These are phyloP conservation scores for Adansonia digitata DNA, from an alignment of 345 rosid genomes.

Conservation along the genomic window DNA sequence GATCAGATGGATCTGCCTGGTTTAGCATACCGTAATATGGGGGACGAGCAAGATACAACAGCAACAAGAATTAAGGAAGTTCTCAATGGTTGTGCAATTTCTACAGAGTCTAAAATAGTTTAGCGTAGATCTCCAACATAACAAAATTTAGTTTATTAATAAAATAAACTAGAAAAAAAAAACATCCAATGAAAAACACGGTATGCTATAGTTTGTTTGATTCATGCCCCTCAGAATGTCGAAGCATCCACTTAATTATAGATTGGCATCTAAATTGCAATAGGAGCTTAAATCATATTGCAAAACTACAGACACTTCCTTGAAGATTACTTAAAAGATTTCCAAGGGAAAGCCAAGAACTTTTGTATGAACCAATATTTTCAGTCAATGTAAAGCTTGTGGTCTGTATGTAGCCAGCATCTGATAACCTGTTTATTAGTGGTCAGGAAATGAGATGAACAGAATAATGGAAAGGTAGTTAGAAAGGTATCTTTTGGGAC, in stretches of 20 bases:
- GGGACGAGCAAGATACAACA: not conserved
- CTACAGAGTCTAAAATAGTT: too few relatives aligned
- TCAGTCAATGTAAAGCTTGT: not conserved
- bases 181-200: not conserved
- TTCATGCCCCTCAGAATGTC: too few relatives aligned
- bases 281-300: not conserved
- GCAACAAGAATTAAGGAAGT: not conserved
- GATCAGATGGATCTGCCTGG: constrained; percentile 66
- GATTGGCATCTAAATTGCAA: not conserved
- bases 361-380: not conserved
- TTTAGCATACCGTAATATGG: not conserved
- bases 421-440: not conserved
- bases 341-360: not conserved
- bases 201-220: not conserved
- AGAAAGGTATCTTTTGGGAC: constrained; percentile 20
- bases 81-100: too few relatives aligned
- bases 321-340: not conserved
- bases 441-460: not conserved
- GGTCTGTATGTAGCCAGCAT: not conserved
- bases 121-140: too few relatives aligned
- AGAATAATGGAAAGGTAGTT: not conserved
- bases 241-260: not conserved
- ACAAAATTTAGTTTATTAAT: too few relatives aligned
- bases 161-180: too few relatives aligned
- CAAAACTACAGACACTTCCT: not conserved